Conservation (phyloP, 805 yeast species). For the Lachancea kluyveri region DNA sequence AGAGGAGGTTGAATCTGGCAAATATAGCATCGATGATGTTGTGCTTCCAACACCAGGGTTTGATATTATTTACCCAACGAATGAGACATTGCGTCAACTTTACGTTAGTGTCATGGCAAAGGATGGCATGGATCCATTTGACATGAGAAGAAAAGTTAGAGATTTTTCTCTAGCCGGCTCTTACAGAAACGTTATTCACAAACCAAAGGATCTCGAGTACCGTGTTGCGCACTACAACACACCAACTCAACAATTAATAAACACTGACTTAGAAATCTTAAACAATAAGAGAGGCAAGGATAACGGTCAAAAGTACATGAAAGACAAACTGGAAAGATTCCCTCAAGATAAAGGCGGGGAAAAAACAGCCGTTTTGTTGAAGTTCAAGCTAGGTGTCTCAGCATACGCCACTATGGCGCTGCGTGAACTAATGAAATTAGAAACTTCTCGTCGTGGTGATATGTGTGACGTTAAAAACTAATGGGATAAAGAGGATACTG, state of each 20-base stretch:
- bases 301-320: slow-evolving; percentile 27
- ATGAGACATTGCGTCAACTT: slow-evolving; percentile 48
- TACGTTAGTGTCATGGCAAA: slow-evolving; percentile 69
- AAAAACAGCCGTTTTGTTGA: slow-evolving; percentile 65
- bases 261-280: slow-evolving; percentile 67
- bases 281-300: slow-evolving; percentile 31
- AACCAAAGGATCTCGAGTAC: slow-evolving; percentile 60
- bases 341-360: slow-evolving; percentile 36
- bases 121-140: slow-evolving; percentile 78
- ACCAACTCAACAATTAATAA: slow-evolving; percentile 63
- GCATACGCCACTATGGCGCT: slow-evolving; percentile 97
- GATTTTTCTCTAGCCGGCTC: slow-evolving; percentile 93
- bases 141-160: slow-evolving; percentile 76
- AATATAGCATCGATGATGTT: slow-evolving; percentile 68
- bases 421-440: slow-evolving; percentile 80
- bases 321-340: slow-evolving; percentile 28
- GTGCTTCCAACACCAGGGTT: slow-evolving; percentile 97
- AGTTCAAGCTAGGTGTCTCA: slow-evolving; percentile 73
- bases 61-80: slow-evolving; percentile 80
- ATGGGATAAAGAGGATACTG: background rate
- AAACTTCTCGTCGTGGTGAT: slow-evolving; percentile 52
- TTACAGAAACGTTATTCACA: slow-evolving; percentile 67
- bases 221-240: slow-evolving; percentile 53
- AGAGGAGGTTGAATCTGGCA: slow-evolving; percentile 57
- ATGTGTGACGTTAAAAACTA: slow-evolving; percentile 34